Evolutionary conservation across 2,329 filamentous ascomycete genomes (phyloP), one percentile per base, ranked within the genome.

Genomic region (Penicillium sp.): DNA sequence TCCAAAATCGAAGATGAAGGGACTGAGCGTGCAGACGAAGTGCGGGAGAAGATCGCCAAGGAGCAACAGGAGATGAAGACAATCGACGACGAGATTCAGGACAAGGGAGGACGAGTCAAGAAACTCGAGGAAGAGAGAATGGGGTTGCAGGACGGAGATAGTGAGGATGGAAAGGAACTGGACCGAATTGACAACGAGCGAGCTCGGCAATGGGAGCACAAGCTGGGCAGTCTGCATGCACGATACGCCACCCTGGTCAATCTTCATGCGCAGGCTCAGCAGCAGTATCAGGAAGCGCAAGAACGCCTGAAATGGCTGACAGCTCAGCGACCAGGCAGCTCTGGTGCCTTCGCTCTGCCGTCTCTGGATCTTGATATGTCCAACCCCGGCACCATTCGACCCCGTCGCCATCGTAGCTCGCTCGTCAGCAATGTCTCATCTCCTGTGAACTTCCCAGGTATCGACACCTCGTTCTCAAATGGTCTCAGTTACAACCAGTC

Each of bases 61-160:
- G 77, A 80, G 57, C 76, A 79, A 54, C 60, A 65, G 7, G 72
- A 76, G 11, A 81, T 86, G 72, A 86, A 82, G 58, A 65, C 70
- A 6, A 73, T 87, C 38, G 85, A 88, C 53, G 85, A 87, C 40
- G 81, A 83, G 49, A 83, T 87, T 45, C 81, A 82, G 56, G 80
- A 85, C 59, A 86, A 83, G 60, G 83, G 82, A 22, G 77, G 77
- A 3, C 80, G 84, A 45, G 82, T 87, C 69, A 86, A 87, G 71
- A 77, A 79, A 36, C 73, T 87, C 6, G 84, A 88, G 65, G 81
- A 84, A 54, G 80, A 85, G 67, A 72, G 81, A 56, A 79, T 83
- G 64, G 77, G 77, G 36, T 67, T 76, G 36, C 76, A 79, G 16
- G 74, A 72, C n/a, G 74, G 73, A 21, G 77, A 79, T 49, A 79